A percentile compares a stretch with the other conserved stretches of the same genome.
Conservation (phyloP, 2,329 filamentous ascomycete species). For the Myriangium duriaei region DNA sequence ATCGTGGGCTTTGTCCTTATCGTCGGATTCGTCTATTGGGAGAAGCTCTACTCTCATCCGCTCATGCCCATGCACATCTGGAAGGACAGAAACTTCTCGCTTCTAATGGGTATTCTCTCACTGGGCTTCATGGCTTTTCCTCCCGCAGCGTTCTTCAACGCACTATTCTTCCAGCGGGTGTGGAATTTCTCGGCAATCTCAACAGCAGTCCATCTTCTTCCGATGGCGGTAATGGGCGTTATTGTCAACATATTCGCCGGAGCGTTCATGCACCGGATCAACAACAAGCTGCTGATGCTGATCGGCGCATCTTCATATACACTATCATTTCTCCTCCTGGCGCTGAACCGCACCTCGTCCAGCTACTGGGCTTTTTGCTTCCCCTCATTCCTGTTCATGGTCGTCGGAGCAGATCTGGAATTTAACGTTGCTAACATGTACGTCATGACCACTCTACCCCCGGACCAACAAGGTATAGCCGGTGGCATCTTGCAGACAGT, state of each 20-base stretch:
- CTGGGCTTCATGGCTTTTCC: conserved; percentile 53
- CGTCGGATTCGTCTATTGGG: conserved; percentile 48
- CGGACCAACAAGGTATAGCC: conserved; percentile 51
- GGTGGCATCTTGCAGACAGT: conserved; percentile 58
- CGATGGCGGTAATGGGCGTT: conserved; percentile 51
- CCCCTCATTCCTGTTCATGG: conserved; percentile 46
- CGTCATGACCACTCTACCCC: conserved; percentile 52
- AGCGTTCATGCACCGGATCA: conserved; percentile 48
- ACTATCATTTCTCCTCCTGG: conserved; percentile 40
- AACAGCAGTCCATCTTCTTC: conserved; percentile 51
- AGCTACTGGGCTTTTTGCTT: conserved; percentile 56
- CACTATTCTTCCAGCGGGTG: conserved; percentile 52
- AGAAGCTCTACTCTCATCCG: conserved; percentile 37
- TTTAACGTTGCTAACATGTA: conserved; percentile 66
- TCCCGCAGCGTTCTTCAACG: conserved; percentile 48
- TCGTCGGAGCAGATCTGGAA: conserved; percentile 55
- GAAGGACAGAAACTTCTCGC: conserved; percentile 50
- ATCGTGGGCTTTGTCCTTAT: conserved; percentile 47
- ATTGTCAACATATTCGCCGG: conserved; percentile 52
- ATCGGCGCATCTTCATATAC: conserved; percentile 36
- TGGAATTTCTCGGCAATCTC: conserved; percentile 39
- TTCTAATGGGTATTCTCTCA: conserved; percentile 45
- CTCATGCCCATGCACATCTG: conserved; percentile 44
- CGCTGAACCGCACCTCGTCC: conserved; percentile 42
- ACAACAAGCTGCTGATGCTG: conserved; percentile 51